phyloP scores from a whole-genome alignment of 306 rosid species.

The Vicia villosa region DNA sequence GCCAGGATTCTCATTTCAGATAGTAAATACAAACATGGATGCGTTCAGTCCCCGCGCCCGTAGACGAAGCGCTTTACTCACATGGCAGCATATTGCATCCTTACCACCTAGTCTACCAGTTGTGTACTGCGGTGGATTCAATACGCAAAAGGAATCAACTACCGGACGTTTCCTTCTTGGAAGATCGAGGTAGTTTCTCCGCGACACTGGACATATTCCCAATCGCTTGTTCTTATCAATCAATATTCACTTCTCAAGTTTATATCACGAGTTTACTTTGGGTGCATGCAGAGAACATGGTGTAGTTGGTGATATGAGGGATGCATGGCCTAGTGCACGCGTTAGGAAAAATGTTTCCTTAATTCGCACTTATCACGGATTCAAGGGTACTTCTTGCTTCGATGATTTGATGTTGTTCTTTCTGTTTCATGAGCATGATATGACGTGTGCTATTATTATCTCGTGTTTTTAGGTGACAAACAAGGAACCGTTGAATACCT shows the following conservation, averaged over 20 bases:
- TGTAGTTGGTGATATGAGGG: constrained; percentile 97
- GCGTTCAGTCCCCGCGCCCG: constrained; percentile 88
- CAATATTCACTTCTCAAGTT: constrained; percentile 4
- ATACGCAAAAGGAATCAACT: constrained; percentile 96
- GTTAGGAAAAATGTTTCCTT: constrained; percentile 84
- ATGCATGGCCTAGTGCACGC: constrained; percentile 91
- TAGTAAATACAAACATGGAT: constrained; percentile 94
- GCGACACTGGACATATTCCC: constrained; percentile 13
- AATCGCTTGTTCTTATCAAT: background rate
- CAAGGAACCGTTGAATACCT: constrained; percentile 91
- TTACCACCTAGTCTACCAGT: constrained; percentile 94
- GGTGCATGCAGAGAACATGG: constrained; percentile 82
- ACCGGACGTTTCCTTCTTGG: constrained; percentile 97
- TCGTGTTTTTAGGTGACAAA: constrained; percentile 70
- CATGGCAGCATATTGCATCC: constrained; percentile 99
- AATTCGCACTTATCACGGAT: constrained; percentile 93
- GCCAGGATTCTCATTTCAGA: constrained; percentile 93
- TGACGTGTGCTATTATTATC: constrained; percentile 1
- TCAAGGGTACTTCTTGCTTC: constrained; percentile 64
- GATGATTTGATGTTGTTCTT: constrained; percentile 19
- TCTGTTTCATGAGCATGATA: constrained; percentile 1
- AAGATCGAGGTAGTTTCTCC: constrained; percentile 78
- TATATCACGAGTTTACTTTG: constrained; percentile 23
- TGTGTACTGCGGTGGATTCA: constrained; percentile 95
- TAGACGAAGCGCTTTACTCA: constrained; percentile 93